Percentiles rank a stretch among this genome's conserved stretches.
phyloP scores from a whole-genome alignment of 2,329 filamentous ascomycete species.

The Penicillium sp. region DNA sequence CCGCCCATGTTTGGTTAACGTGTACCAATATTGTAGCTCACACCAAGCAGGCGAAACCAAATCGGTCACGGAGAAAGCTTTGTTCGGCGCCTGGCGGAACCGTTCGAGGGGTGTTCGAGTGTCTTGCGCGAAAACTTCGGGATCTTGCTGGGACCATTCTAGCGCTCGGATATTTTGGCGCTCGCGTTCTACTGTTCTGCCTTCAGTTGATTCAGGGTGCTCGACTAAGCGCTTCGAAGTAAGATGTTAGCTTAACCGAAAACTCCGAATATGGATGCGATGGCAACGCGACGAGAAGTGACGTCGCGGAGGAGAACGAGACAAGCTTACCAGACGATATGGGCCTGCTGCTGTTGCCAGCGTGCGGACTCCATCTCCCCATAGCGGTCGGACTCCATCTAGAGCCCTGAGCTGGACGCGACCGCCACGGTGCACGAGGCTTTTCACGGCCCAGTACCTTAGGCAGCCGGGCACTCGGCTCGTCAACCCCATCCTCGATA shows the following conservation, averaged over 20 bases:
- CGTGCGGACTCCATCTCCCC: constrained; percentile 28
- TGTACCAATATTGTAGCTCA: constrained; percentile 91
- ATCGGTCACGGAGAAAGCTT: constrained; percentile 83
- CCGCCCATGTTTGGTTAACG: constrained; percentile 72
- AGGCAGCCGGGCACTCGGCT: constrained; percentile 41
- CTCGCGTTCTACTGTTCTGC: constrained; percentile 35
- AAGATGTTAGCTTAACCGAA: constrained; percentile 56
- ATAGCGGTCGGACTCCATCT: constrained; percentile 17
- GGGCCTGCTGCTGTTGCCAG: constrained; percentile 27
- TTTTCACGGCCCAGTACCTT: constrained; percentile 43
- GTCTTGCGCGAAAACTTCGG: constrained; percentile 38
- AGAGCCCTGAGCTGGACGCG: constrained; percentile 17
- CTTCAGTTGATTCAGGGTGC: constrained; percentile 42
- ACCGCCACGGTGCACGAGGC: constrained; percentile 32
- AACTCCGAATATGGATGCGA: neutral
- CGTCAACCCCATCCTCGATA: constrained; percentile 48
- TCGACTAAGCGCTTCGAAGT: constrained; percentile 62
- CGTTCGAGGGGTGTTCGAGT: constrained; percentile 68
- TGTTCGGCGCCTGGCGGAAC: constrained; percentile 75
- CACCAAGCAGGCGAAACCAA: constrained; percentile 91
- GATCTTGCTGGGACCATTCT: constrained; percentile 25
- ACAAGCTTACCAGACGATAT: constrained; percentile 34
- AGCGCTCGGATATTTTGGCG: constrained; percentile 28
- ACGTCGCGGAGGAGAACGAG: constrained; percentile 33
- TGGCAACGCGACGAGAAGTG: neutral